Conservation (phyloP, 164 flowering plant genomes). For the Magnolia sinica region DNA sequence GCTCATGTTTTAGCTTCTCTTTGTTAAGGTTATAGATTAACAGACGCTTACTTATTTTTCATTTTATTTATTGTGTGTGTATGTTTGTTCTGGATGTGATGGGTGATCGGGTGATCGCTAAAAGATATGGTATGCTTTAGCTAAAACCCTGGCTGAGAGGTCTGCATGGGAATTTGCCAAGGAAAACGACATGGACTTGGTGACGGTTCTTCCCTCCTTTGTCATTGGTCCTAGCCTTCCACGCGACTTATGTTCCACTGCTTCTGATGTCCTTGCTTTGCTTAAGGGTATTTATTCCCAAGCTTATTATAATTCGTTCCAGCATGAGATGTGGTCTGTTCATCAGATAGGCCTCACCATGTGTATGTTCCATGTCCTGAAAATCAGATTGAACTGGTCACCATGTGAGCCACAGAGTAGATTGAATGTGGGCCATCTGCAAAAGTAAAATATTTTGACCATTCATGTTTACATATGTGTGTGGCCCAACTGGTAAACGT, state of each 20-base stretch:
- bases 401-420: neutral
- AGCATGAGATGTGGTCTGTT: neutral
- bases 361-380: neutral
- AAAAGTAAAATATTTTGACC: too few relatives aligned
- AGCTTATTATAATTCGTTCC: neutral
- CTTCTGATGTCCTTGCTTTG: constrained; percentile 74
- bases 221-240: constrained; percentile 82
- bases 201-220: constrained; percentile 74
- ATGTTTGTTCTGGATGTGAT: neutral
- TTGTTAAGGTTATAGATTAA: neutral
- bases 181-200: constrained; percentile 60
- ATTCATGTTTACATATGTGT: too few relatives aligned
- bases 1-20: neutral
- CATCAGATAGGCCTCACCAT: neutral
- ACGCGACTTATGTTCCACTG: constrained; percentile 52
- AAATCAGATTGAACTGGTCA: neutral
- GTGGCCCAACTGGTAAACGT: too few relatives aligned
- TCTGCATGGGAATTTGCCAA: constrained; percentile 84
- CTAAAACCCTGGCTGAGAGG: constrained; percentile 77
- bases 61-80: neutral
- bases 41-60: too few relatives aligned
- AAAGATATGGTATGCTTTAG: constrained; percentile 79
- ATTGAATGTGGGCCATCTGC: too few relatives aligned
- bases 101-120: neutral
- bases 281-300: constrained; percentile 50